These are phyloP conservation scores for Leavenworthia alabamica DNA, from an alignment of 345 rosid species.

Conservation along the genomic window DNA sequence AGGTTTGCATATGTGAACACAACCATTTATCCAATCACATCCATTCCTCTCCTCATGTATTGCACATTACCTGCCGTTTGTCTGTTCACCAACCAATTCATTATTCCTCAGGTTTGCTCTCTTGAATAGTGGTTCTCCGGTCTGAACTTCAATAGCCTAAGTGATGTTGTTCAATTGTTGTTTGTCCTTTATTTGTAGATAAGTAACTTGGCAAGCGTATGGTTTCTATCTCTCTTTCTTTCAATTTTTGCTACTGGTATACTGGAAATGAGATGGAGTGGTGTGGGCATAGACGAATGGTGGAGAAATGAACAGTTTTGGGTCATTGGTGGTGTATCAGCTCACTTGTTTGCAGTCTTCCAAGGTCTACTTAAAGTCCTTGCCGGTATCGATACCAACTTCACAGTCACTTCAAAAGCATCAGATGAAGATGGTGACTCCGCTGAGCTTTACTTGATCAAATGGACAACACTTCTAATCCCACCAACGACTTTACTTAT, in stretches of 20 bases:
- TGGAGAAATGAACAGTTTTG: conserved; percentile 96
- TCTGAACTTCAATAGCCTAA: neutral
- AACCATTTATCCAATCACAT: conserved; percentile 70
- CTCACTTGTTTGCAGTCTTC: conserved; percentile 79
- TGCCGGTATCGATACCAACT: conserved; percentile 83
- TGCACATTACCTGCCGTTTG: conserved; percentile 89
- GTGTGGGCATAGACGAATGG: conserved; percentile 90
- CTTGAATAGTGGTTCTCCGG: neutral
- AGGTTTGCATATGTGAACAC: conserved; percentile 81
- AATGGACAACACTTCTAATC: conserved; percentile 85
- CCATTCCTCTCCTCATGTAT: conserved; percentile 81
- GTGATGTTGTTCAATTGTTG: neutral
- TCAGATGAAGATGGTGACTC: conserved; percentile 74
- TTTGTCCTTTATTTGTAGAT: conserved; percentile 35
- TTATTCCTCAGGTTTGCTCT: conserved; percentile 69
- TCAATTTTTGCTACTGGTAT: conserved; percentile 86
- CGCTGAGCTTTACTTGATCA: conserved; percentile 72
- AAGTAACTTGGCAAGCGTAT: conserved; percentile 80
- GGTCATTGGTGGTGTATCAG: conserved; percentile 87
- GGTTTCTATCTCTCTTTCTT: conserved; percentile 83
- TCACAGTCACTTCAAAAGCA: conserved; percentile 89
- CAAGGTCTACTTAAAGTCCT: conserved; percentile 91
- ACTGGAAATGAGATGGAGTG: conserved; percentile 90
- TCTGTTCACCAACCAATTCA: conserved; percentile 80
- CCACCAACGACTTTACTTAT: conserved; percentile 85